These are phyloP conservation scores for Phlyctochytrium bullatum DNA, from an alignment of 192 early-diverging fungal species.

Conservation along the genomic window DNA sequence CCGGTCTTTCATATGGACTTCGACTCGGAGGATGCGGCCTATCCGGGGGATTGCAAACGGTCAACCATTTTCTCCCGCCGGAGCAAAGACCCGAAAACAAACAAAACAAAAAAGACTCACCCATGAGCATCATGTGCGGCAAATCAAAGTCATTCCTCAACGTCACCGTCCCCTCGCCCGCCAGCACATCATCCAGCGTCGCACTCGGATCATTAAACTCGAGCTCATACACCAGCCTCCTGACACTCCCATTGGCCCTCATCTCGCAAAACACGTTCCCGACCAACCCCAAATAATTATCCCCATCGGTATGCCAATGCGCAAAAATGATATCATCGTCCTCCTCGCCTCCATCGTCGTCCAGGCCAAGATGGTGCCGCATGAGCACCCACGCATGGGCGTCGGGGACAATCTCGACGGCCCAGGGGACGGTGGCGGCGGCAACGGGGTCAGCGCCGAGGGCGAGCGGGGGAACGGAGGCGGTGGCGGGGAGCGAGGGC, in stretches of 20 bases:
- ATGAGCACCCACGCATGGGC: conserved; percentile 21
- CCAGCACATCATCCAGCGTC: conserved; percentile 39
- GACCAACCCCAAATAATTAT: conserved; percentile 35
- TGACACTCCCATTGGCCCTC: not conserved
- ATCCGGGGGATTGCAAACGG: not conserved
- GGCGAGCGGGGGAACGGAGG: not conserved
- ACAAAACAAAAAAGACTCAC: conserved; percentile 14
- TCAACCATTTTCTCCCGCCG: not conserved
- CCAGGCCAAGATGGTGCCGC: conserved; percentile 16
- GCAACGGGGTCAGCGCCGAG: not conserved
- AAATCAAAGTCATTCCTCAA: conserved; percentile 43
- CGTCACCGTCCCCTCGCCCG: conserved; percentile 35
- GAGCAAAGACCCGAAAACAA: not conserved
- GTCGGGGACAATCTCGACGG: conserved; percentile 6
- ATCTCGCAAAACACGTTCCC: conserved; percentile 21
- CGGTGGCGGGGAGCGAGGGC: not conserved
- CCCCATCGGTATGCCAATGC: conserved; percentile 45
- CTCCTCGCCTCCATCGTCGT: not conserved
- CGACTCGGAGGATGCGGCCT: conserved; percentile 21
- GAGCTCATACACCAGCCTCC: conserved; percentile 27
- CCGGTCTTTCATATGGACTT: conserved; percentile 17
- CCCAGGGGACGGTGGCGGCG: not conserved
- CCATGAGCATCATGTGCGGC: conserved; percentile 26
- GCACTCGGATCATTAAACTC: conserved; percentile 29
- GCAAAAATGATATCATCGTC: conserved; percentile 24